These are phyloP conservation scores for Mallotus nudiflorus DNA, from an alignment of 345 rosid genomes.

Conservation along the genomic window DNA sequence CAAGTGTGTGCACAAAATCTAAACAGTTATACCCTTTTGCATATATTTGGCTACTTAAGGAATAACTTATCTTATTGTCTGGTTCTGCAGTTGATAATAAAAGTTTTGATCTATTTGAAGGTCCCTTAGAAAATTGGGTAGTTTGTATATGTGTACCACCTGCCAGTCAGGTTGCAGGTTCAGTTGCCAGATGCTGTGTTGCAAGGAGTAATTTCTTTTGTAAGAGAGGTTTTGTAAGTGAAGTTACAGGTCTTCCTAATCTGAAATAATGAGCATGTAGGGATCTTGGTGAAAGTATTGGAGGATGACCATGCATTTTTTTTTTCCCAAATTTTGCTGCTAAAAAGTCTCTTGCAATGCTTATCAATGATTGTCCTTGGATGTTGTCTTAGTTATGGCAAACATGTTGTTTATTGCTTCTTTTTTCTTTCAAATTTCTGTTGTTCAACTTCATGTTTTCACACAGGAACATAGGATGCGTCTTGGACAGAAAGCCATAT, in stretches of 20 bases:
- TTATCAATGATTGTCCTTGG: neutral
- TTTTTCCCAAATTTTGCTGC: neutral
- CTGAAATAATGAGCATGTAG: neutral
- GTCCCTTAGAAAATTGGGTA: neutral
- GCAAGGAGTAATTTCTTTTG: neutral
- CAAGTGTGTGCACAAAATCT: neutral
- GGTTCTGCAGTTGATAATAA: neutral
- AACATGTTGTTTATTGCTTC: neutral
- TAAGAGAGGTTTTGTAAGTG: neutral
- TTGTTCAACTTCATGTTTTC: slow-evolving; percentile 9
- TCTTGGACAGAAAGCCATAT: slow-evolving; percentile 87
- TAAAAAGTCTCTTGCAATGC: neutral
- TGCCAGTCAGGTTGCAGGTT: neutral
- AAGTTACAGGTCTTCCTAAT: neutral
- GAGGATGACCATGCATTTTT: neutral
- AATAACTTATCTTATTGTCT: neutral
- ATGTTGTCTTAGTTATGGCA: slow-evolving; percentile 3
- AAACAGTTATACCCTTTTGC: neutral
- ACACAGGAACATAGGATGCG: slow-evolving; percentile 86
- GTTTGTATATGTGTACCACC: neutral
- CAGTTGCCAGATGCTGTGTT: neutral
- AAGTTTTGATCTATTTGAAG: neutral
- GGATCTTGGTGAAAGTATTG: neutral
- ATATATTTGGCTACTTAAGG: neutral
- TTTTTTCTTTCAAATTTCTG: neutral